These are phyloP conservation scores for Apiospora malaysiana DNA, from an alignment of 2,329 filamentous ascomycete species.

Conservation along the genomic window DNA sequence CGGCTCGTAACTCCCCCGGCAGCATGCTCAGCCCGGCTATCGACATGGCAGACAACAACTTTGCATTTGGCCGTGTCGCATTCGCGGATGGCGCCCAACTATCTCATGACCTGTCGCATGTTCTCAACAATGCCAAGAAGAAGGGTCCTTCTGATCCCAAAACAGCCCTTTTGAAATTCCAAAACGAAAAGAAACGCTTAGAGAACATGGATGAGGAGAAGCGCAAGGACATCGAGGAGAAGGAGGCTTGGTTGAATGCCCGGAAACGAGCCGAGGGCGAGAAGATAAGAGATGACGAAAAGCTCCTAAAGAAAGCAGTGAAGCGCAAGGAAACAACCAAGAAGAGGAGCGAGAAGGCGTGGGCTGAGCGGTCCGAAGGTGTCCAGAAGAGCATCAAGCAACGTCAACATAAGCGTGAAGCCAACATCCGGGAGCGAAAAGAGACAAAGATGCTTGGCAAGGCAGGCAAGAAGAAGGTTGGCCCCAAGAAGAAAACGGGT, in stretches of 20 bases:
- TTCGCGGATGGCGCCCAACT: conserved; percentile 86
- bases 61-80: conserved; percentile 89
- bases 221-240: conserved; percentile 85
- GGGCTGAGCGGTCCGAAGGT: conserved; percentile 74
- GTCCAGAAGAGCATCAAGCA: conserved; percentile 79
- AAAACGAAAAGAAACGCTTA: conserved; percentile 85
- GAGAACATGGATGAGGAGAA: conserved; percentile 78
- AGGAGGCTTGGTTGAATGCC: conserved; percentile 92
- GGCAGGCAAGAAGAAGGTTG: conserved; percentile 60
- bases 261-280: conserved; percentile 89
- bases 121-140: conserved; percentile 72
- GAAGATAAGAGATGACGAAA: conserved; percentile 84
- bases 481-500: conserved; percentile 54
- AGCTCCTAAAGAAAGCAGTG: conserved; percentile 88
- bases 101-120: conserved; percentile 68
- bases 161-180: conserved; percentile 82
- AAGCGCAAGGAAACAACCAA: conserved; percentile 92
- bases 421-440: conserved; percentile 74
- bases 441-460: conserved; percentile 72
- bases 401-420: conserved; percentile 81
- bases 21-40: conserved; percentile 62
- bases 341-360: conserved; percentile 90
- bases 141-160: conserved; percentile 86
- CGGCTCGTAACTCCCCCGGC: conserved; percentile 64
- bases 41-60: conserved; percentile 67